Evolutionary conservation across 352 stramenopile species (phyloP).

Genomic region (Globisporangium megalacanthum): DNA sequence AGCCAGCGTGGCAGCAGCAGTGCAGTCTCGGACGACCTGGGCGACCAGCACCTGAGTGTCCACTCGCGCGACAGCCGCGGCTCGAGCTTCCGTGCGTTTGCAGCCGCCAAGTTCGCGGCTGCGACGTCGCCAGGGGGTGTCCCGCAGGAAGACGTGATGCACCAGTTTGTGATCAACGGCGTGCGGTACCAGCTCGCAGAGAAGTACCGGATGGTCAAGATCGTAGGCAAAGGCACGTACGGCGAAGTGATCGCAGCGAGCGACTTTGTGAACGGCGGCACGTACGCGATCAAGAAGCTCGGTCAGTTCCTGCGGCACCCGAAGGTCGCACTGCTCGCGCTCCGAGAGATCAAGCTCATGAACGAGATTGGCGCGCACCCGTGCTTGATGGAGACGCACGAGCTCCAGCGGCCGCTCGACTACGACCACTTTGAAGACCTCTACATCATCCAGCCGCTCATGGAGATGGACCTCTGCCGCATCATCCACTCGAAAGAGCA

Average conservation of each 20-base stretch:
- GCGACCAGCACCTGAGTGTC: conserved; percentile 8
- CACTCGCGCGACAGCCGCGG: conserved; percentile 7
- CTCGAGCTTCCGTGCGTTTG: conserved; percentile 41
- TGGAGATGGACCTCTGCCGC: conserved; percentile 95
- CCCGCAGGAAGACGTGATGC: conserved; percentile 68
- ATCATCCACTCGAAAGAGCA: conserved; percentile 86
- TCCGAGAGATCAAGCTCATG: conserved; percentile 89
- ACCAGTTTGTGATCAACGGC: conserved; percentile 86
- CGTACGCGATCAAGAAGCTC: conserved; percentile 89
- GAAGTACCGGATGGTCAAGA: conserved; percentile 89
- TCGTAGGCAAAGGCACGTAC: conserved; percentile 87
- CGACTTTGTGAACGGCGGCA: conserved; percentile 80
- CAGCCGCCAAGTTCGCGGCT: conserved; percentile 17
- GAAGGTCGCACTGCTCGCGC: conserved; percentile 76
- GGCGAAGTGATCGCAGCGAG: conserved; percentile 86
- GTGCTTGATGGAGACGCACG: conserved; percentile 78
- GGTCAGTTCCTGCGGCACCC: conserved; percentile 78
- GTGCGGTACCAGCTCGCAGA: conserved; percentile 82
- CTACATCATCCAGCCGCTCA: conserved; percentile 97
- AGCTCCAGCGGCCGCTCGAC: conserved; percentile 74
- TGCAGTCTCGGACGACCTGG: conserved; percentile 17
- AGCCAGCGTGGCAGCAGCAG: conserved; percentile 23
- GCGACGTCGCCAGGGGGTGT: conserved; percentile 2
- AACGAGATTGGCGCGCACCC: conserved; percentile 71
- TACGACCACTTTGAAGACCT: conserved; percentile 94